Base-by-base conservation (phyloP, 768 basidiomycete species). In the Clavulina sp. region DNA sequence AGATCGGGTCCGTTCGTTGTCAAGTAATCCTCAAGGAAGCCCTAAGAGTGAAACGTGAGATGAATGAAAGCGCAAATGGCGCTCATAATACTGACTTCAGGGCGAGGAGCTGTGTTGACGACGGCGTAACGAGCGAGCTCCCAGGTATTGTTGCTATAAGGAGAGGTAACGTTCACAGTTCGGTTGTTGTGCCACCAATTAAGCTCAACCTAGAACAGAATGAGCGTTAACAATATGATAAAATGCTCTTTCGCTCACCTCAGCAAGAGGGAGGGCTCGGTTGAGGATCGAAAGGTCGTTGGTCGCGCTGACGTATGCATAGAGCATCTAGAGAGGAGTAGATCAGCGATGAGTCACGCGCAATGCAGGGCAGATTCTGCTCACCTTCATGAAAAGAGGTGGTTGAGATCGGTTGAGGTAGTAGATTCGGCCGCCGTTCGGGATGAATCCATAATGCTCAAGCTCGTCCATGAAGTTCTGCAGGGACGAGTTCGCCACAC, bases 391-490 rank as follows among this genome's bases (percentile, higher is more conserved):
- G 67, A 93, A 93, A 29, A 93, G 61, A 3, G 91, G 91, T 13
- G 89, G 89, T 60, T 93, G 88, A n/a, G 87, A 92, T 52, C 92
- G 77, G 59, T 92, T 74, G 56, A 93, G 64, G 65, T 93, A 95
- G 60, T 95, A 95, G 48, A 84, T 87, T 7, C 89, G 73, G 3
- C 88, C 91, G 4, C 92, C 92, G 59, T 95, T 96, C 1, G 92
- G 92, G 56, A 96, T 81, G 68, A 95, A 96, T 0, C 91, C 92
- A 59, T 84, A 77, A 23, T 62, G 61, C 36, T 82, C 77, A 43
- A 96, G 68, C 61, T 93, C 81, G 60, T 96, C 91, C 88, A 95
- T 91, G 61, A 96, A 95, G 67, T 95, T 93, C 56, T 85, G 77
- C 31, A 95, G 68, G 0, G 88, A 84, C 7, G 70, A 76, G 56